A percentile compares a stretch with the other conserved stretches of the same genome.
phyloP scores from a whole-genome alignment of 2,329 filamentous ascomycete species.

The Alternaria postmessia region DNA sequence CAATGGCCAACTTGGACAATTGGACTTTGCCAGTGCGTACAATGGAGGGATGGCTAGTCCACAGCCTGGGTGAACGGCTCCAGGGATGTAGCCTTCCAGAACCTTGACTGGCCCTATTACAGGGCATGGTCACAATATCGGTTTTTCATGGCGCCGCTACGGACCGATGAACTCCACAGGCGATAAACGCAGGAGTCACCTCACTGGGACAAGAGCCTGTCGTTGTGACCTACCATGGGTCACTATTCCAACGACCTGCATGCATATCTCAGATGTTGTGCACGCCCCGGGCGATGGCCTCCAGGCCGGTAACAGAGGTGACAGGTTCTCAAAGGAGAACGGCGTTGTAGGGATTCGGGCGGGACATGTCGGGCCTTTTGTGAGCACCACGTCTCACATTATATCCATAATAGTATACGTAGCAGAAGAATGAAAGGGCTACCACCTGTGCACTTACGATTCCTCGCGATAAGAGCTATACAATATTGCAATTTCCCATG shows the following conservation, averaged over 20 bases:
- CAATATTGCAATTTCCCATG: not conserved
- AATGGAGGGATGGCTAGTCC: slow-evolving; percentile 38
- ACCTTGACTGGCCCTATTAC: not conserved
- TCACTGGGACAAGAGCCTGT: not conserved
- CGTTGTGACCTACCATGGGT: not conserved
- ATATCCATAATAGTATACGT: not conserved
- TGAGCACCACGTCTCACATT: slow-evolving; percentile 1
- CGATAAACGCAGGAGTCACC: not conserved
- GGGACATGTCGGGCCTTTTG: not conserved
- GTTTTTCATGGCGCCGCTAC: not conserved
- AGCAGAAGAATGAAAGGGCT: not conserved
- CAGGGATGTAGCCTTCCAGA: not conserved
- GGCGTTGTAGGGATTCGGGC: not conserved
- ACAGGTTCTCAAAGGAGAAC: not conserved
- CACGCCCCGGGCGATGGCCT: not conserved
- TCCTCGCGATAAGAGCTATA: not conserved
- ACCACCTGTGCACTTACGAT: not conserved
- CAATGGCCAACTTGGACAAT: slow-evolving; percentile 68
- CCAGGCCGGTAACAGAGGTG: not conserved
- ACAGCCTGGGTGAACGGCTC: slow-evolving; percentile 30
- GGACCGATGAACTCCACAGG: not conserved
- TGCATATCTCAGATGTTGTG: not conserved
- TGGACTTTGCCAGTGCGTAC: slow-evolving; percentile 69
- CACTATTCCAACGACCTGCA: not conserved
- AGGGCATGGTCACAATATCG: not conserved